Percentiles rank a stretch among this genome's conserved stretches.
Conservation (phyloP, 768 basidiomycete genomes). For the Gyrodon lividus region DNA sequence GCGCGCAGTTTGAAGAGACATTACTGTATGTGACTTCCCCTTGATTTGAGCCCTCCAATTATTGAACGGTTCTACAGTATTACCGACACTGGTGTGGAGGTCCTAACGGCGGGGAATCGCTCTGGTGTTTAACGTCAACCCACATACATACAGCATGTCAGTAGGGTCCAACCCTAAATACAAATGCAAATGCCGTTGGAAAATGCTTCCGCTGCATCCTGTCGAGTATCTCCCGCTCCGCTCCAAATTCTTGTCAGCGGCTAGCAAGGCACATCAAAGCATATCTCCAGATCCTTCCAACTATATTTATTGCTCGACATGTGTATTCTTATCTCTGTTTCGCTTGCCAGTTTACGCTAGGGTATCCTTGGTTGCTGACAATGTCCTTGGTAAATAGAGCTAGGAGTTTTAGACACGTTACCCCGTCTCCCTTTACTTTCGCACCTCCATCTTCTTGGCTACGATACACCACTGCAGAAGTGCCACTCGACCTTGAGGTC, state of each 20-base stretch:
- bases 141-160: conserved; percentile 6
- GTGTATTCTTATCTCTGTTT: conserved; percentile 32
- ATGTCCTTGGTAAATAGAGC: conserved; percentile 30
- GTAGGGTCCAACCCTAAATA: conserved; percentile 16
- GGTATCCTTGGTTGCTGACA: conserved; percentile 25
- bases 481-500: conserved; percentile 8
- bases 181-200: conserved; percentile 22
- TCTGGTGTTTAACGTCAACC: conserved; percentile 21
- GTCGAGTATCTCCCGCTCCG: conserved; percentile 16
- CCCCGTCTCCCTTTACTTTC: conserved; percentile 25
- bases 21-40: conserved; percentile 65
- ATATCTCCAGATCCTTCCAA: conserved; percentile 15
- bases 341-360: conserved; percentile 26
- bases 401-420: conserved; percentile 25
- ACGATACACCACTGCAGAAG: conserved; percentile 10
- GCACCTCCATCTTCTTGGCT: conserved; percentile 18
- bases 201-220: conserved; percentile 15
- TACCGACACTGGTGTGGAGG: conserved; percentile 87
- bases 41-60: conserved; percentile 13
- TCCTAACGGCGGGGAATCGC: conserved; percentile 64
- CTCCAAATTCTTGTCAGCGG: conserved; percentile 21
- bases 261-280: conserved; percentile 24
- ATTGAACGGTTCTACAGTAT: conserved; percentile 50
- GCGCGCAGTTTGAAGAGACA: conserved; percentile 98
- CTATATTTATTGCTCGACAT: conserved; percentile 22